These are phyloP conservation scores for Leptomonas pyrrhocoris DNA, from an alignment of 208 protist species.

Conservation along the genomic window DNA sequence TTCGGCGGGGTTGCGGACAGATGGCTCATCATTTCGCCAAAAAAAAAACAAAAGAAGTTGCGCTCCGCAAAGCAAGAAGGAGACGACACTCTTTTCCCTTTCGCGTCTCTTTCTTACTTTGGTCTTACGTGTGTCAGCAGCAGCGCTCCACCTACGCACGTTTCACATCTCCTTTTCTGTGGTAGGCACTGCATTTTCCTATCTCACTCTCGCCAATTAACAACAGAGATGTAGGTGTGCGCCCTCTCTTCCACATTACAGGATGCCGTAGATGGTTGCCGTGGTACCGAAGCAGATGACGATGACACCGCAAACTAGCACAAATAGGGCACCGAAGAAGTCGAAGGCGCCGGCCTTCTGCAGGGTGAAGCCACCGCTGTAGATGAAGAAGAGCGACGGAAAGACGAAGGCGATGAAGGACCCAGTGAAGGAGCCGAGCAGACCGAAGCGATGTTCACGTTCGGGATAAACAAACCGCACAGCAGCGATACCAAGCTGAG, in stretches of 20 bases:
- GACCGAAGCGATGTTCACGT: slow-evolving; percentile 68
- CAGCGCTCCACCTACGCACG: too few relatives aligned
- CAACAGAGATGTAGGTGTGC: too few relatives aligned
- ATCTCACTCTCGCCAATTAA: too few relatives aligned
- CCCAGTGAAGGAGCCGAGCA: slow-evolving; percentile 68
- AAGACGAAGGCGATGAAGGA: slow-evolving; percentile 77
- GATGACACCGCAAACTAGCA: slow-evolving; percentile 55
- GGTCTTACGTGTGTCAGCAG: too few relatives aligned
- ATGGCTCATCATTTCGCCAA: slow-evolving; percentile 1
- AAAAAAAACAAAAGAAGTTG: slow-evolving; percentile 9
- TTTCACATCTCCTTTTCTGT: too few relatives aligned
- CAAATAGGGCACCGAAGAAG: slow-evolving; percentile 39
- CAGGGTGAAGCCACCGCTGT: slow-evolving; percentile 49
- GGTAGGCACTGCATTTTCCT: too few relatives aligned
- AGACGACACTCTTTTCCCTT: too few relatives aligned
- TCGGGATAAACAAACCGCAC: slow-evolving; percentile 68
- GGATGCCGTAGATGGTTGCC: slow-evolving; percentile 54
- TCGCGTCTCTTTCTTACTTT: neutral
- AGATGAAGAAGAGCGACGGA: slow-evolving; percentile 77
- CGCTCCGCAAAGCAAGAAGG: neutral
- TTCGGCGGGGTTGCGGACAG: neutral
- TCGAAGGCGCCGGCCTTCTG: slow-evolving; percentile 42
- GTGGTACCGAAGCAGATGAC: slow-evolving; percentile 66
- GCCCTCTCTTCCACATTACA: slow-evolving; percentile 22
- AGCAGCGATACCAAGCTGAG: slow-evolving; percentile 54